These are phyloP conservation scores for Blepharisma stoltei DNA, from an alignment of 73 alveolate species.

Conservation along the genomic window DNA sequence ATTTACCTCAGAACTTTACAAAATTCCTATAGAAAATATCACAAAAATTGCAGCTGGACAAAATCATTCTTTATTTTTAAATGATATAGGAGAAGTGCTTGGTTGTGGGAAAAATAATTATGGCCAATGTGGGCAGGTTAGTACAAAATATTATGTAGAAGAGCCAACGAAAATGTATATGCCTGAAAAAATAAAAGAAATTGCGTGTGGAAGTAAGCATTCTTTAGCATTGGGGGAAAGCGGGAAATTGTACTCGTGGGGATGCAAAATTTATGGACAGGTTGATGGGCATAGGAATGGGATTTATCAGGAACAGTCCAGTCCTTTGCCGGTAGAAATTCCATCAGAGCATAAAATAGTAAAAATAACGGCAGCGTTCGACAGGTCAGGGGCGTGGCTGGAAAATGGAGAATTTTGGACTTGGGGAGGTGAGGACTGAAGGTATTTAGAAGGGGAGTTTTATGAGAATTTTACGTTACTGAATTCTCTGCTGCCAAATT, in stretches of 20 bases:
- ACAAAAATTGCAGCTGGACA: conserved; percentile 24
- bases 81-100: conserved; percentile 15
- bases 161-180: conserved; percentile 38
- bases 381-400: background rate
- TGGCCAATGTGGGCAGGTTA: conserved; percentile 31
- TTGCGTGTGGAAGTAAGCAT: conserved; percentile 93
- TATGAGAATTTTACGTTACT: conserved; percentile 2
- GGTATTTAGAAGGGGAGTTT: conserved; percentile 29
- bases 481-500: background rate
- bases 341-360: background rate
- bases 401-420: conserved; percentile 27
- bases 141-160: background rate
- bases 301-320: conserved; percentile 21
- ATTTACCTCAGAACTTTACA: background rate
- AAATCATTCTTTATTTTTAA: conserved; percentile 25
- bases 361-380: conserved; percentile 22
- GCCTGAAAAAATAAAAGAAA: conserved; percentile 63
- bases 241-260: conserved; percentile 85
- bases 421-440: conserved; percentile 28
- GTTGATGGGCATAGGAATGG: conserved; percentile 17
- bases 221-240: conserved; percentile 73
- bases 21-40: background rate
- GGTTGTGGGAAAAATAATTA: conserved; percentile 28
- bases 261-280: conserved; percentile 43
- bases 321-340: conserved; percentile 7